Evolutionary conservation across 2,329 filamentous ascomycete genomes (phyloP).

Genomic region (Penicillium sp.): DNA sequence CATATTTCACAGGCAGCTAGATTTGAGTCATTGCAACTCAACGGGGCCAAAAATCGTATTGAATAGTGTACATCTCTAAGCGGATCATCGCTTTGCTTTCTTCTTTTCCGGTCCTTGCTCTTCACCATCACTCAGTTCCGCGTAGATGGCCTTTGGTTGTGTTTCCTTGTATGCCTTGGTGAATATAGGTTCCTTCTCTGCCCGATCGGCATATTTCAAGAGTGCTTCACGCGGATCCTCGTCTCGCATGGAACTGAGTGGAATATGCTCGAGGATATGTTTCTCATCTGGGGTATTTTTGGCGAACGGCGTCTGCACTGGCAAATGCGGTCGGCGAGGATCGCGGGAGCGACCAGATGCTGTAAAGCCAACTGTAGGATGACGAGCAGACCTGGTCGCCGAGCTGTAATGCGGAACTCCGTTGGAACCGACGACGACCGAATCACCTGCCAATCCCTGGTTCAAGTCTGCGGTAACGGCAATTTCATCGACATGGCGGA

Average conservation of each 20-base stretch:
- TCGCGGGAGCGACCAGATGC: constrained; percentile 75
- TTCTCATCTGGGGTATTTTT: constrained; percentile 87
- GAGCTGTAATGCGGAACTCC: constrained; percentile 76
- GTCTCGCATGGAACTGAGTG: constrained; percentile 87
- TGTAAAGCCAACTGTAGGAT: constrained; percentile 72
- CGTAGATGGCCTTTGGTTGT: constrained; percentile 89
- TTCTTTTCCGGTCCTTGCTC: constrained; percentile 69
- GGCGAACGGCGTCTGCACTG: constrained; percentile 81
- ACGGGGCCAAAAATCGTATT: not conserved
- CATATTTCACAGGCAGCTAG: not conserved
- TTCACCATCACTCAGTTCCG: constrained; percentile 80
- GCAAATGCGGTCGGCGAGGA: constrained; percentile 80
- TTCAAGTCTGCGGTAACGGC: constrained; percentile 83
- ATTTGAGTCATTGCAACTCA: not conserved
- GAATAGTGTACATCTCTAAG: not conserved
- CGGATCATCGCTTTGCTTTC: constrained; percentile 40
- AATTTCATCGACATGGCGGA: constrained; percentile 92
- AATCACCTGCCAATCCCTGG: constrained; percentile 77
- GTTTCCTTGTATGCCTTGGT: constrained; percentile 91
- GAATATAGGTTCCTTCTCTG: constrained; percentile 89
- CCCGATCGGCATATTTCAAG: constrained; percentile 90
- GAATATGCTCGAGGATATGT: constrained; percentile 84
- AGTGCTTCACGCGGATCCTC: constrained; percentile 94
- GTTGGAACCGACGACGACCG: constrained; percentile 68
- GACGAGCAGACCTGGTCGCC: constrained; percentile 59